Evolutionary conservation across 2,329 filamentous ascomycete genomes (phyloP), one percentile per base, ranked within the genome.

Genomic region (Claviceps fusiformis): DNA sequence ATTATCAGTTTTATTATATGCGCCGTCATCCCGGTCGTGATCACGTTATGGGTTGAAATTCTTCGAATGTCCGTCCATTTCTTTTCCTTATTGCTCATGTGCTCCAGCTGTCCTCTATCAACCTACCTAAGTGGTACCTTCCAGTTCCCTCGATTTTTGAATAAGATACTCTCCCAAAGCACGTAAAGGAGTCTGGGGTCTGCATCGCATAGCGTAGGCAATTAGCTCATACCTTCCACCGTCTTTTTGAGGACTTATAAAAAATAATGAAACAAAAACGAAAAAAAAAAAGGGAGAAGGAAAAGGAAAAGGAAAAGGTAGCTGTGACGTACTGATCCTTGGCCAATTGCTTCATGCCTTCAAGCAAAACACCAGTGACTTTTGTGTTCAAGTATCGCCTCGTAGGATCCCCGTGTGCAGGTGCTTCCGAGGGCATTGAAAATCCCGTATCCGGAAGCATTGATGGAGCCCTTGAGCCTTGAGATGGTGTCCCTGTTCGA

Each of bases 261-360:
- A 24, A 24, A 24, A 2, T 2, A 24, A 24, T 0, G 24, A 24
- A 24, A 24, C 24, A 24, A 24, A 17, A 17, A n/a, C 24, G 17
- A n/a, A n/a, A 37, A 37, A 37, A 6, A n/a, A n/a, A 37, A 37
- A 37, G 3, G 4, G 15, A 24, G 7, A 27, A 19, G 11, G 19
- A 5, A 45, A 24, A 27, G 10, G 19, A 31, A 5, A 47, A 31
- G 13, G 11, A n/a, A 49, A 11, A 17, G 19, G 19, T 2, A 49
- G 24, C 13, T 31, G 46, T 52, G 81, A 77, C 84, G 64, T 70
- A 89, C 86, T 85, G 80, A 46, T 89, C 83, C 61, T 80, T 82
- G 5, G 83, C 84, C 57, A 90, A 66, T 54, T 77, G 69, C 71
- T 89, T 89, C 83, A 90, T 86, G 29, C 85, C 86, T 62, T 89